Evolutionary conservation across 768 basidiomycete species (phyloP).

Genomic region (Agaricus subrufescens): DNA sequence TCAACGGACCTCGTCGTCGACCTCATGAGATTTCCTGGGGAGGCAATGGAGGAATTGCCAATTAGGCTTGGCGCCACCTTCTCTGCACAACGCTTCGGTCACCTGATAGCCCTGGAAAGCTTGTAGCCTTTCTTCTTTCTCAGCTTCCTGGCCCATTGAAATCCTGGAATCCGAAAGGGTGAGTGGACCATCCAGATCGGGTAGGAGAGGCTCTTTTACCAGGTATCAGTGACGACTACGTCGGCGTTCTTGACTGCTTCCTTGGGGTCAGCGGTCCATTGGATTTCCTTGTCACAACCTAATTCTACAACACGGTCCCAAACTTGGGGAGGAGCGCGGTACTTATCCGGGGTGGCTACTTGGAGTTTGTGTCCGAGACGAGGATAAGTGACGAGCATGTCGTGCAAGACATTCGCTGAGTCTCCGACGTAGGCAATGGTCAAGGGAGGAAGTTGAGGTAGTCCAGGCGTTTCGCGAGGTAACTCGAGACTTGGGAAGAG

Average conservation of each 20-base stretch:
- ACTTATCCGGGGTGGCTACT: conserved; percentile 75
- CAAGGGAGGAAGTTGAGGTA: conserved; percentile 64
- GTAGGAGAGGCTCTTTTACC: conserved; percentile 43
- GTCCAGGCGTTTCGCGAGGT: conserved; percentile 12
- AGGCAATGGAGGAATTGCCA: conserved; percentile 98
- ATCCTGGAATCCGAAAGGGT: conserved; percentile 52
- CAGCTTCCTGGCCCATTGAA: conserved; percentile 98
- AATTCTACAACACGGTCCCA: conserved; percentile 79
- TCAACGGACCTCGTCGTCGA: conserved; percentile 78
- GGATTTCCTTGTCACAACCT: conserved; percentile 66
- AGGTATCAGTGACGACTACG: conserved; percentile 96
- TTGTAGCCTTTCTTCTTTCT: conserved; percentile 77
- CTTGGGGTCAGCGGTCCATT: conserved; percentile 72
- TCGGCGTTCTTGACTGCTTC: conserved; percentile 90
- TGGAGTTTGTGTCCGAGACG: conserved; percentile 84
- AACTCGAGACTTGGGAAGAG: conserved; percentile 36
- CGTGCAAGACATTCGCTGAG: conserved; percentile 91
- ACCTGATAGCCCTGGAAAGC: conserved; percentile 95
- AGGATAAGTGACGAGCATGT: conserved; percentile 94
- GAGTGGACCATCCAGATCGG: not conserved
- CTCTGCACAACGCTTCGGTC: conserved; percentile 78
- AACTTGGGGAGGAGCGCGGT: conserved; percentile 67
- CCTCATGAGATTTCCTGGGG: conserved; percentile 88
- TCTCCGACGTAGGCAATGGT: conserved; percentile 95
- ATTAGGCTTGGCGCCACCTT: conserved; percentile 76